Percentiles rank a stretch among this genome's conserved stretches.
phyloP scores from a whole-genome alignment of 1,284 basidiomycete genomes.

The Naganishia cerealis region DNA sequence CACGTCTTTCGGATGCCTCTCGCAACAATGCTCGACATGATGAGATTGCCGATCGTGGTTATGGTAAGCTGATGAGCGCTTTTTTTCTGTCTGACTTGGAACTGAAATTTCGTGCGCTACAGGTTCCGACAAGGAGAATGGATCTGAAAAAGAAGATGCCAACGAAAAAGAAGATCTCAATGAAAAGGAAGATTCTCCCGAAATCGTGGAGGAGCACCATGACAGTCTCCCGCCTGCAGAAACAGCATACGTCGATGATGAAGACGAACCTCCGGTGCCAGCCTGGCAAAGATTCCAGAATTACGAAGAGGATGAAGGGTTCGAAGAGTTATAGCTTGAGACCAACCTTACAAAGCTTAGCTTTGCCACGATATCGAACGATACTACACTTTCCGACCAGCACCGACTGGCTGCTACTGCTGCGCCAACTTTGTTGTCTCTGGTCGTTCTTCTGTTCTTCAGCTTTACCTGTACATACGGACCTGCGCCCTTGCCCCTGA shows the following conservation, averaged over 20 bases:
- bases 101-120: background rate
- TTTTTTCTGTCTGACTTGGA: background rate
- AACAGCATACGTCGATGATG: conserved; percentile 9
- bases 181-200: conserved; percentile 22
- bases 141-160: conserved; percentile 13
- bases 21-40: background rate
- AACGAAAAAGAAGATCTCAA: conserved; percentile 19
- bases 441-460: background rate
- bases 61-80: background rate
- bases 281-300: conserved; percentile 24
- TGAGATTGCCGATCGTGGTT: background rate
- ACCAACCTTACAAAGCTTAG: background rate
- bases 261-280: conserved; percentile 19
- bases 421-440: background rate
- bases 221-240: background rate
- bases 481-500: background rate
- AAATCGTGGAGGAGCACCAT: conserved; percentile 29
- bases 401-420: background rate
- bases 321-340: conserved; percentile 16
- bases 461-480: background rate
- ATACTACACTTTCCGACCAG: background rate
- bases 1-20: background rate
- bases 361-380: background rate
- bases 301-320: conserved; percentile 32
- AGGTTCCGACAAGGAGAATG: conserved; percentile 9